Base-by-base conservation (phyloP, 768 basidiomycete species). In the Psilocybe cubensis region DNA sequence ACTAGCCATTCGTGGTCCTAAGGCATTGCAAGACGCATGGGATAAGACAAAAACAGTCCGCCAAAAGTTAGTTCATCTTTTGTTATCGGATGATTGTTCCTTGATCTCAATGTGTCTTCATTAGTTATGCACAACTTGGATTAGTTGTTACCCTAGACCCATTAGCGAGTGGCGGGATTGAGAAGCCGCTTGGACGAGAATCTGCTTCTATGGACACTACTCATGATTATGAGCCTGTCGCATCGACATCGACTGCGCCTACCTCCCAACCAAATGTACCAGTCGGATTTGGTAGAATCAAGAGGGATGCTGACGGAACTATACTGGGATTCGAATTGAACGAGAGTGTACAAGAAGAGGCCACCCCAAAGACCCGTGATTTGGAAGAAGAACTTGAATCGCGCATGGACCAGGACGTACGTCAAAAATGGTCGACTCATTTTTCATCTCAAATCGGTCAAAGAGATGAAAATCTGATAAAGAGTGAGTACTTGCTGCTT, bases 31-130 rank as follows among this genome's bases (percentile, higher is more conserved):
- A 68, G 86, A 90, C 43, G 86, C 87, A 54, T 98, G 95, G 95
- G 91, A 98, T 72, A 85, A 84, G 63, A 77, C 76, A 49, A 92
- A 92, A 74, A 98, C 95, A 10, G 87, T 96, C 17, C 83, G 83
- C 61, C 96, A 98, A 83, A 98, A 97, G 95, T 96, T 66, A 66
- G 88, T 44, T 31, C 28, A 25, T 48, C 42, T n/a, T 8, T 29
- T 20, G 58, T 28, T 27, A 56, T 24, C 17, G 35, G 21, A 33
- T 21, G 11, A 4, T 10, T 14, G 21, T 58, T 53, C 27, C 48
- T 18, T 46, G 43, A 41, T 20, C 29, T 20, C 21, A 51, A n/a
- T 38, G 35, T 55, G n/a, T 43, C 14, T 44, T 51, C 54, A 44
- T 38, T 61, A 94, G 92, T 74, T 95, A 94, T 71, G 76, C 83